phyloP scores from a whole-genome alignment of 2,329 filamentous ascomycete genomes.

The Verticillium longisporum region DNA sequence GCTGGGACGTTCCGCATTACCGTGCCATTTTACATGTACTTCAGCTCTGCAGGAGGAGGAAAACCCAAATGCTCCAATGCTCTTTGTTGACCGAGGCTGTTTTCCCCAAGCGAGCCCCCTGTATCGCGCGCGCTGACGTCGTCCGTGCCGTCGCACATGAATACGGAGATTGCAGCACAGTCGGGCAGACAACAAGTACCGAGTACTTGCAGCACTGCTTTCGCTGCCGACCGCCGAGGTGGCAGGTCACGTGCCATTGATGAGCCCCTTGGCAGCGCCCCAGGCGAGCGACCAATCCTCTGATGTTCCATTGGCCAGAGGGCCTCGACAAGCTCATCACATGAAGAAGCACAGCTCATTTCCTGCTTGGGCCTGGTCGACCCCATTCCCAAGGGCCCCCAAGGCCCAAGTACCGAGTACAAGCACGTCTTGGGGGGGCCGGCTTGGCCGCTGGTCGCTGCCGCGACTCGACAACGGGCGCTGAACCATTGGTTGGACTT shows the following conservation, averaged over 20 bases:
- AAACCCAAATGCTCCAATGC: background rate
- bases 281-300: background rate
- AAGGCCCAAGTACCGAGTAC: background rate
- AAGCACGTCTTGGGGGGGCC: background rate
- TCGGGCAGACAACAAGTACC: constrained; percentile 5
- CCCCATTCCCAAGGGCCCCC: background rate
- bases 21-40: background rate
- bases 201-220: constrained; percentile 5
- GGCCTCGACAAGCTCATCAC: background rate
- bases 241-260: background rate
- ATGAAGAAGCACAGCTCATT: background rate
- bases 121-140: background rate
- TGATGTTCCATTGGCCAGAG: background rate
- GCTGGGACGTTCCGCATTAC: background rate
- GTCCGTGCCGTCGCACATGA: background rate
- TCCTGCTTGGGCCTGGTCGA: background rate
- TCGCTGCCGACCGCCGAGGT: background rate
- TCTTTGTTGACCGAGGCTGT: background rate
- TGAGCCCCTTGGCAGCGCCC: background rate
- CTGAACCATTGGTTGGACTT: background rate
- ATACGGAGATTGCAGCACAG: background rate
- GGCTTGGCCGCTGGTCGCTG: background rate
- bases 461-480: background rate
- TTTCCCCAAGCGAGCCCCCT: background rate
- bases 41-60: background rate